These are phyloP conservation scores for Saccharomyces pastorianus DNA, from an alignment of 1,139 yeast genomes.

Conservation along the genomic window DNA sequence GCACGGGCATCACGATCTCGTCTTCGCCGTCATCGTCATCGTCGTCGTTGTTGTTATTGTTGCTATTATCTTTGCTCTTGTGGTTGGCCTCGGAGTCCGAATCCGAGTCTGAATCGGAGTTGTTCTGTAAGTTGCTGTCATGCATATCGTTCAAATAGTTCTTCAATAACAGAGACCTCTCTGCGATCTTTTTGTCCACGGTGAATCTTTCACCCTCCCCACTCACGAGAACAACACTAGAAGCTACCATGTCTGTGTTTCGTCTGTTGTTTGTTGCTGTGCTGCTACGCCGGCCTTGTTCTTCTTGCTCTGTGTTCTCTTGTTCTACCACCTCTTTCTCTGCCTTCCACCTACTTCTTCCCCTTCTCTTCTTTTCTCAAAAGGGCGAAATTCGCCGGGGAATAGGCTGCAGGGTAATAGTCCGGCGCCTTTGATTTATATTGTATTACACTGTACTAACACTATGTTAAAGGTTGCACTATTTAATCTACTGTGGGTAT, in stretches of 20 bases:
- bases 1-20: conserved; percentile 82
- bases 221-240: conserved; percentile 48
- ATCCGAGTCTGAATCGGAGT: conserved; percentile 22
- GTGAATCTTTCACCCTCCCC: conserved; percentile 68
- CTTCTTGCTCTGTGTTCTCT: not conserved
- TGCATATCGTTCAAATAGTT: conserved; percentile 81
- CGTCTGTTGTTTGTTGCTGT: conserved; percentile 11
- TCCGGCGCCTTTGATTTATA: too few species aligned
- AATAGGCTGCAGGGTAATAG: not conserved
- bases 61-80: conserved; percentile 5
- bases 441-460: not conserved
- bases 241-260: not conserved
- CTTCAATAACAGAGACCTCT: conserved; percentile 78
- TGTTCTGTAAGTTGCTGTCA: conserved; percentile 50
- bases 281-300: conserved; percentile 1
- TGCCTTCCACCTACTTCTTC: not conserved
- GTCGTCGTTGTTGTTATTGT: conserved; percentile 36
- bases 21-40: conserved; percentile 42
- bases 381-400: too few species aligned
- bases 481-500: not conserved
- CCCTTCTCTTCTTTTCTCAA: not conserved
- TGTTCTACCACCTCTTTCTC: not conserved
- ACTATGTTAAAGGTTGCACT: not conserved
- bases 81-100: conserved; percentile 10
- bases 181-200: conserved; percentile 79